A percentile compares a stretch with the other conserved stretches of the same genome.
phyloP scores from a whole-genome alignment of 139 green algal genomes.

The Mesotaenium endlicherianum region DNA sequence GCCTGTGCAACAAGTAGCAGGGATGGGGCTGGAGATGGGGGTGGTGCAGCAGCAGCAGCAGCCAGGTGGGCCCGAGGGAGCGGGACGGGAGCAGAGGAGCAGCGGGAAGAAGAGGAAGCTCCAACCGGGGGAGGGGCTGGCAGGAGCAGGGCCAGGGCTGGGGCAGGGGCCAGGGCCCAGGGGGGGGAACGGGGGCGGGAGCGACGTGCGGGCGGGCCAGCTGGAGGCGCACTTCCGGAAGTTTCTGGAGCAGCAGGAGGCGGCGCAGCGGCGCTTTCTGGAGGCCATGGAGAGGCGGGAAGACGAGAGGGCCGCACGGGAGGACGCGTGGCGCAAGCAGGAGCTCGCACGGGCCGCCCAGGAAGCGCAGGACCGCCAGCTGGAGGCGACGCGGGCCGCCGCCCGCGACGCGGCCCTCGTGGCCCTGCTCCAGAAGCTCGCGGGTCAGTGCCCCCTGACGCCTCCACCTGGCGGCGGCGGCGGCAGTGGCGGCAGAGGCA shows the following conservation, averaged over 20 bases:
- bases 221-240: not conserved
- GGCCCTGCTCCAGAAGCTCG: no score
- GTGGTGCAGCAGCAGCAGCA: not conserved
- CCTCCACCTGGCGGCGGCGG: no score
- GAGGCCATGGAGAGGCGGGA: not conserved
- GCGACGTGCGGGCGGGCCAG: not conserved
- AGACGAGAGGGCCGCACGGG: not conserved
- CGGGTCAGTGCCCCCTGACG: no score
- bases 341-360: not conserved
- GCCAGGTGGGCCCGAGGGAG: not conserved
- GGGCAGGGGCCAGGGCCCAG: not conserved
- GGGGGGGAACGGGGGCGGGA: conserved; percentile 10
- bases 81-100: not conserved
- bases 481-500: no score
- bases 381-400: not conserved
- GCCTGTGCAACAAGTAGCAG: not conserved
- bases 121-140: not conserved
- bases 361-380: not conserved
- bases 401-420: no score
- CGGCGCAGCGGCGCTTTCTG: not conserved
- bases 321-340: not conserved
- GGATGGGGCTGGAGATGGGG: conserved; percentile 4
- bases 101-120: conserved; percentile 7
- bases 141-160: not conserved
- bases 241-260: not conserved